phyloP scores from a whole-genome alignment of 495 filamentous ascomycete genomes.

The Talaromyces proteolyticus region DNA sequence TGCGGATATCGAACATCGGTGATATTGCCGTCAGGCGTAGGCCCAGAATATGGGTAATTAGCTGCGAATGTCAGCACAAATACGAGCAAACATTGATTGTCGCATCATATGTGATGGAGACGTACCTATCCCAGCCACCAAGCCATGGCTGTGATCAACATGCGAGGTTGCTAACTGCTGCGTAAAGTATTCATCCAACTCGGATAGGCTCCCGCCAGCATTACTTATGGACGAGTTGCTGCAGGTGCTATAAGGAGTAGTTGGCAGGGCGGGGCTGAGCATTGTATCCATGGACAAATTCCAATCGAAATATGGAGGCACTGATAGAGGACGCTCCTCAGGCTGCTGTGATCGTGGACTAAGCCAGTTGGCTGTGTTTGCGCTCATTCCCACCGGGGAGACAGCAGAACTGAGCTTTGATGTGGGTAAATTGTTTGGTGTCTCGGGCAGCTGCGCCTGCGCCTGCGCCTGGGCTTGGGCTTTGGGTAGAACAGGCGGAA shows the following conservation, averaged over 20 bases:
- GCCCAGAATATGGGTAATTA: not conserved
- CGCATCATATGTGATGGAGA: not conserved
- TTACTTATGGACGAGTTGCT: constrained; percentile 1
- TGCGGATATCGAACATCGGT: not conserved
- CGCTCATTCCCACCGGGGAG: not conserved
- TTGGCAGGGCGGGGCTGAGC: not conserved
- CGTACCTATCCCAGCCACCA: not conserved
- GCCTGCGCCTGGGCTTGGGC: not conserved
- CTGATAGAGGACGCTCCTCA: not conserved
- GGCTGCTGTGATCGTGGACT: not conserved
- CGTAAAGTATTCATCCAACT: not conserved
- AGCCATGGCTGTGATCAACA: not conserved
- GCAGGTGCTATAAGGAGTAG: constrained; percentile 5
- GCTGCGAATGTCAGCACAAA: not conserved
- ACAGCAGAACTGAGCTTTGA: not conserved
- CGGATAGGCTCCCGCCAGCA: not conserved
- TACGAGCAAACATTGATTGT: not conserved
- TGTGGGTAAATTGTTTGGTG: not conserved
- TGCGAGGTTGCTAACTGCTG: not conserved
- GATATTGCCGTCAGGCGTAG: not conserved
- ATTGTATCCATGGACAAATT: not conserved
- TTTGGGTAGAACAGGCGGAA: not conserved
- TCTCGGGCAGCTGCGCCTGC: too few relatives aligned
- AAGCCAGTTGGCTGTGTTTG: not conserved
- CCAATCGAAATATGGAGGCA: not conserved